These are phyloP conservation scores for Wickerhamiella spandovensis DNA, from an alignment of 805 yeast genomes.

Conservation along the genomic window DNA sequence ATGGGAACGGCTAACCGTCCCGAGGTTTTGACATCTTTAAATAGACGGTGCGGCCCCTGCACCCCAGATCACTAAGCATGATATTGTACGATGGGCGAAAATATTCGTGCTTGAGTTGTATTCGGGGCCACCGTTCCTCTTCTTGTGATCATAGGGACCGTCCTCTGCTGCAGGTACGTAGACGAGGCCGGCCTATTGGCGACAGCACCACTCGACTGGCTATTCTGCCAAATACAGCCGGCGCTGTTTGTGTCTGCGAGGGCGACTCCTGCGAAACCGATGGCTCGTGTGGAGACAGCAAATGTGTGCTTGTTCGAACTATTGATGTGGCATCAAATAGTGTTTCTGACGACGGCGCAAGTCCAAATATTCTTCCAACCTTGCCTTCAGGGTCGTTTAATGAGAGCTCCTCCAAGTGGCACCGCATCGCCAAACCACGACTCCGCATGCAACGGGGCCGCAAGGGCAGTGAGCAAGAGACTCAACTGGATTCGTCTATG, in stretches of 20 bases:
- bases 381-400: not conserved
- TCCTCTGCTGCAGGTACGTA: constrained; percentile 71
- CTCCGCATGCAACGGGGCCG: not conserved
- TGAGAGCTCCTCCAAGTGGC: not conserved
- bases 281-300: not conserved
- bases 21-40: too few species aligned
- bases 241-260: not conserved
- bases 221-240: not conserved
- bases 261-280: not conserved
- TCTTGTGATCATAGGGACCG: constrained; percentile 71
- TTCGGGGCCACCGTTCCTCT: constrained; percentile 84
- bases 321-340: not conserved
- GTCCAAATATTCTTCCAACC: not conserved
- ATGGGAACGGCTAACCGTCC: not conserved
- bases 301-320: not conserved
- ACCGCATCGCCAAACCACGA: not conserved
- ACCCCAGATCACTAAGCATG: constrained; percentile 1
- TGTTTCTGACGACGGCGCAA: not conserved
- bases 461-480: not conserved
- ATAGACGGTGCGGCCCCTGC: not conserved
- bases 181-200: constrained; percentile 75
- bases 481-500: not conserved
- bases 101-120: constrained; percentile 36
- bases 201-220: constrained; percentile 48
- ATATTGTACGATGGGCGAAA: constrained; percentile 11